phyloP scores from a whole-genome alignment of 768 basidiomycete genomes.

The Mycena venus region DNA sequence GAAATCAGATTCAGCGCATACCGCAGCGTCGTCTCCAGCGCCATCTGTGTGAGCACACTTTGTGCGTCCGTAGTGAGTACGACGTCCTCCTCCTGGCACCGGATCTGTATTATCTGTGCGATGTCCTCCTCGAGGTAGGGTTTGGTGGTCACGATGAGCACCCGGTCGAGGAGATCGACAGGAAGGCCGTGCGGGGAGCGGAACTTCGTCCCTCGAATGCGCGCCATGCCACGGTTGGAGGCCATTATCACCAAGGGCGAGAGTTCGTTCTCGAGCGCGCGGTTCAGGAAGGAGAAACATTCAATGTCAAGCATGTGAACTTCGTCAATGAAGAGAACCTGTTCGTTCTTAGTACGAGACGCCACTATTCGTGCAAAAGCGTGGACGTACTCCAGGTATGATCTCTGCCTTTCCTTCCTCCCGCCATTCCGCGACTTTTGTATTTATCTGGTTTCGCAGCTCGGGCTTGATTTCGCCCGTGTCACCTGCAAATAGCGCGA shows the following conservation, averaged over 20 bases:
- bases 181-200: constrained; percentile 96
- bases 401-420: constrained; percentile 99
- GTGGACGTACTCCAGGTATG: constrained; percentile 85
- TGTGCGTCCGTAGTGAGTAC: constrained; percentile 79
- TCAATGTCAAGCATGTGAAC: constrained; percentile 99
- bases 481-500: constrained; percentile 94
- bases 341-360: neutral
- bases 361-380: neutral
- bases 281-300: constrained; percentile 98
- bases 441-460: constrained; percentile 95
- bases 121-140: constrained; percentile 89
- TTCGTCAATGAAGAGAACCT: constrained; percentile 99
- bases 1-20: constrained; percentile 97
- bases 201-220: constrained; percentile 96
- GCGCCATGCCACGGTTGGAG: constrained; percentile 94
- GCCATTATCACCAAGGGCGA: constrained; percentile 99
- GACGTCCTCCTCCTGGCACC: constrained; percentile 98
- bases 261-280: constrained; percentile 93
- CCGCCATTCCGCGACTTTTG: constrained; percentile 96
- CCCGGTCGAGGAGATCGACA: constrained; percentile 93
- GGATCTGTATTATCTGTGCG: constrained; percentile 91
- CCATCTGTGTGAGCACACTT: constrained; percentile 90
- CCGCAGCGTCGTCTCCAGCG: constrained; percentile 88
- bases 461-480: constrained; percentile 99
- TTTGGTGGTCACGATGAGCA: constrained; percentile 95